phyloP scores from a whole-genome alignment of 2,329 filamentous ascomycete species.

The Botryotinia narcissicola region DNA sequence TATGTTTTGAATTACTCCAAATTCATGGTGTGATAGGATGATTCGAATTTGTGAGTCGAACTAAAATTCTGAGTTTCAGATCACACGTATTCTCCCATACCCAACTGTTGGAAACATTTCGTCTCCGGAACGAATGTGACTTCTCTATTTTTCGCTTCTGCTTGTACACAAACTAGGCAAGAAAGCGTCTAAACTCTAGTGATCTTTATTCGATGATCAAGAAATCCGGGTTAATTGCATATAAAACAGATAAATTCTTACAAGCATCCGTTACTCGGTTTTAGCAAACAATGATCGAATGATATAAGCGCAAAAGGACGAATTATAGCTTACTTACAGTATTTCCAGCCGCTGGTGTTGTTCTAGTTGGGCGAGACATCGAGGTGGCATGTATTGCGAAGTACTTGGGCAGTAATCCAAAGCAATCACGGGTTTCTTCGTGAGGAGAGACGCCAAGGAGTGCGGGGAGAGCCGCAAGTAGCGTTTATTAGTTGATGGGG shows the following conservation, averaged over 20 bases:
- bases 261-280: neutral
- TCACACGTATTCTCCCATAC: neutral
- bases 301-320: neutral
- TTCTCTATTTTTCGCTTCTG: neutral
- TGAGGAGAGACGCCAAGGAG: neutral
- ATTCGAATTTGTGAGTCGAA: neutral
- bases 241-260: neutral
- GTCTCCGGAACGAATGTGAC: neutral
- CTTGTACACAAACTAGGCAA: neutral
- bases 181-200: neutral
- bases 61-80: neutral
- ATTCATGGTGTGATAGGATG: neutral
- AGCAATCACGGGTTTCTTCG: neutral
- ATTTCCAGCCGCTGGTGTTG: neutral
- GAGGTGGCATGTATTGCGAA: neutral
- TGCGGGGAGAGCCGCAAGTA: neutral
- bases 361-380: too few relatives aligned
- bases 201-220: neutral
- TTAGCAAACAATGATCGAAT: neutral
- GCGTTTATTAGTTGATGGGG: neutral
- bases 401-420: neutral
- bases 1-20: neutral
- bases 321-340: neutral
- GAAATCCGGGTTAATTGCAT: neutral
- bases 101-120: neutral